Conservation (phyloP, 2,329 filamentous ascomycete genomes). For the Podosphaera aphanis region DNA sequence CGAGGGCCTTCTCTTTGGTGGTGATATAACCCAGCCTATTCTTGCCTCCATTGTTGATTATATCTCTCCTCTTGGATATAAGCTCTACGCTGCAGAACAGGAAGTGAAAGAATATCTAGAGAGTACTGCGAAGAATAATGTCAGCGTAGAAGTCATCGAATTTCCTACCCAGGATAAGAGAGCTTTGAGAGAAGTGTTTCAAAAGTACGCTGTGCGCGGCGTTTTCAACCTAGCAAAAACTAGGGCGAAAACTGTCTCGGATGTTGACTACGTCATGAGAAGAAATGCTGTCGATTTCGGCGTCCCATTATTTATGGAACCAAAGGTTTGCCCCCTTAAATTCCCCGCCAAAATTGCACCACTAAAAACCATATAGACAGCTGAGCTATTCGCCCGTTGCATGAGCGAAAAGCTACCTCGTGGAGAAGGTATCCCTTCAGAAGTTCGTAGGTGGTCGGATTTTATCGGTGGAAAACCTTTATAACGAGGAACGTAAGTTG, state of each 20-base stretch:
- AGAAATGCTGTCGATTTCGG: slow-evolving; percentile 97
- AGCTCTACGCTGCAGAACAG: slow-evolving; percentile 66
- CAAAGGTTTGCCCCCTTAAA: slow-evolving; percentile 41
- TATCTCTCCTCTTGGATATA: slow-evolving; percentile 75
- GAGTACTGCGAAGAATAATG: slow-evolving; percentile 37
- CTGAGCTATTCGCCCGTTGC: slow-evolving; percentile 84
- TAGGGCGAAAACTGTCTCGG: slow-evolving; percentile 59
- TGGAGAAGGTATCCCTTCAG: slow-evolving; percentile 48
- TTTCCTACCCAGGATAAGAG: slow-evolving; percentile 95
- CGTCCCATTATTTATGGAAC: slow-evolving; percentile 94
- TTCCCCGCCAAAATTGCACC: background rate
- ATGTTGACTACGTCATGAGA: slow-evolving; percentile 96
- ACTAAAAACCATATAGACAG: slow-evolving; percentile 39
- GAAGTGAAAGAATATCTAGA: slow-evolving; percentile 71
- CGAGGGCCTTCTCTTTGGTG: slow-evolving; percentile 85
- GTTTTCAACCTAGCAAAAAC: slow-evolving; percentile 83
- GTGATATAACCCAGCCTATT: slow-evolving; percentile 46
- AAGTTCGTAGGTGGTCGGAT: slow-evolving; percentile 86
- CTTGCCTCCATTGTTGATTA: slow-evolving; percentile 67
- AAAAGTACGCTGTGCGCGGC: slow-evolving; percentile 89
- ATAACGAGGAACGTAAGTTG: slow-evolving; percentile 19
- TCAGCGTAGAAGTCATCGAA: slow-evolving; percentile 71
- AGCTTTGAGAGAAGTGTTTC: slow-evolving; percentile 77
- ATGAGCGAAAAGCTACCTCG: slow-evolving; percentile 92
- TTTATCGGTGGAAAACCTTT: slow-evolving; percentile 74